Percentiles rank a stretch among this genome's conserved stretches.
Evolutionary conservation across 306 rosid species (phyloP).

Genomic region (Castanea mollissima): DNA sequence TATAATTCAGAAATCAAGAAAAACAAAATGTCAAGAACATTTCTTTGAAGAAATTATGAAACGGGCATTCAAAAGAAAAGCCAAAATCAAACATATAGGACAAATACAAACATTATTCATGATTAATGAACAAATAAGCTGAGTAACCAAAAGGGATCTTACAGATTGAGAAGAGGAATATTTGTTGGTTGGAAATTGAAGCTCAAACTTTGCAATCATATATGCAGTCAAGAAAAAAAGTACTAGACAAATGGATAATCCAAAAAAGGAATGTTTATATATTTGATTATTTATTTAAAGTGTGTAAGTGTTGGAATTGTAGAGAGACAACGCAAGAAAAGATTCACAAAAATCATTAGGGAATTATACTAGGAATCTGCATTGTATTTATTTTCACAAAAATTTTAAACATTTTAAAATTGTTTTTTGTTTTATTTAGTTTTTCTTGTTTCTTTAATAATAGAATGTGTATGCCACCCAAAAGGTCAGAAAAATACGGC

Average conservation of each 20-base stretch:
- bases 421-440: not conserved
- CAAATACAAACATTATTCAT: not conserved
- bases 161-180: not conserved
- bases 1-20: too few species aligned
- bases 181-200: not conserved
- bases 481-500: not conserved
- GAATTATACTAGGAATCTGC: conserved; percentile 10
- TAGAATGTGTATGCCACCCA: not conserved
- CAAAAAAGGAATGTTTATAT: not conserved
- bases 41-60: not conserved
- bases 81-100: not conserved
- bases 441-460: not conserved
- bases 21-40: too few species aligned
- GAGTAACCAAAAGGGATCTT: conserved; percentile 7
- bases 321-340: conserved; percentile 11
- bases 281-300: not conserved
- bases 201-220: conserved; percentile 1
- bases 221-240: conserved; percentile 12
- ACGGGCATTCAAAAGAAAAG: not conserved
- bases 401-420: not conserved
- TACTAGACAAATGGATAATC: conserved; percentile 4
- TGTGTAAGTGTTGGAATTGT: conserved; percentile 11
- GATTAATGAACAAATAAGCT: not conserved
- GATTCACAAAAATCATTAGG: conserved; percentile 20
- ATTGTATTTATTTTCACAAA: not conserved